Evolutionary conservation across 208 protist genomes (phyloP).

Genomic region (Polymyxa betae): DNA sequence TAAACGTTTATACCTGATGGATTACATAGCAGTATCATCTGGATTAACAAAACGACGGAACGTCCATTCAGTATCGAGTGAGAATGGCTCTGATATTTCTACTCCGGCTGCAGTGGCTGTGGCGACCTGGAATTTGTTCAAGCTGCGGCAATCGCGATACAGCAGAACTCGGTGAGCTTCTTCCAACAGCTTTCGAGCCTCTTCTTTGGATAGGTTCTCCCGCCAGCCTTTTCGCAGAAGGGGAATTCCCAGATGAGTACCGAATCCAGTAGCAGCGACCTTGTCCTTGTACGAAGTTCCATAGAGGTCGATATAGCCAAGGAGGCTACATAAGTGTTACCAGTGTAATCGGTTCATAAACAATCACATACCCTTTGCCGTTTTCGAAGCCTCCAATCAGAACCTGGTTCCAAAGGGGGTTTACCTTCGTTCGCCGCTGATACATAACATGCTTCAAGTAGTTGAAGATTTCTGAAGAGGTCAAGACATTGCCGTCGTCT

Average conservation of each 20-base stretch:
- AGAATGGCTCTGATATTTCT: slow-evolving; percentile 60
- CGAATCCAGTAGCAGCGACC: slow-evolving; percentile 43
- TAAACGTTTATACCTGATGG: no score
- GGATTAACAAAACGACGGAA: slow-evolving; percentile 56
- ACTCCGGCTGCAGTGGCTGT: slow-evolving; percentile 53
- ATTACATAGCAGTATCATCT: slow-evolving; percentile 48
- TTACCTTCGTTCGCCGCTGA: slow-evolving; percentile 51
- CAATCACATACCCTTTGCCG: slow-evolving; percentile 50
- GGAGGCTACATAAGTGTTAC: neutral
- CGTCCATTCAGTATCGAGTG: slow-evolving; percentile 55
- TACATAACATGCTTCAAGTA: slow-evolving; percentile 61
- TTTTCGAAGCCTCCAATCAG: slow-evolving; percentile 57
- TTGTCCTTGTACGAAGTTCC: slow-evolving; percentile 52
- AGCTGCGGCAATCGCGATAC: slow-evolving; percentile 60
- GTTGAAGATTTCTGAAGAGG: slow-evolving; percentile 56
- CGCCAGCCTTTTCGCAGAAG: slow-evolving; percentile 24
- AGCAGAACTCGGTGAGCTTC: slow-evolving; percentile 62
- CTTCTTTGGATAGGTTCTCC: neutral
- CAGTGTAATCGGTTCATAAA: neutral
- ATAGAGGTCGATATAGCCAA: slow-evolving; percentile 53
- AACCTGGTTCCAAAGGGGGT: slow-evolving; percentile 61
- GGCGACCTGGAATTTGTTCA: slow-evolving; percentile 63
- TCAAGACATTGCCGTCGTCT: slow-evolving; percentile 54
- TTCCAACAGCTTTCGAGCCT: slow-evolving; percentile 55
- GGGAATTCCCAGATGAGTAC: slow-evolving; percentile 33